Percentiles rank a stretch among this genome's conserved stretches.
Conservation (phyloP, 129 eudicot genomes). For the Artemisia tridentata region DNA sequence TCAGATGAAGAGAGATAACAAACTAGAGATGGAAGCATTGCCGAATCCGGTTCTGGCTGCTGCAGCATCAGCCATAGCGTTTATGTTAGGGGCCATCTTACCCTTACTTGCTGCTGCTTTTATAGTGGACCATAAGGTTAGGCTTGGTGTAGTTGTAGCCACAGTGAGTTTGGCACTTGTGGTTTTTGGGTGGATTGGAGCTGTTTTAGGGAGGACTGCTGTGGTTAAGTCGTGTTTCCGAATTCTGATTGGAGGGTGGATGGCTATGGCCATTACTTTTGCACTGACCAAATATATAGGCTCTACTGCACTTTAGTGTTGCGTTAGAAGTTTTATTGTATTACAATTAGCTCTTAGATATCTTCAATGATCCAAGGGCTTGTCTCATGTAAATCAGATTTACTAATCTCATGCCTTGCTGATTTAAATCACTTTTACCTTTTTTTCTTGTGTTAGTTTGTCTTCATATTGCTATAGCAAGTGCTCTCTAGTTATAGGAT, state of each 20-base stretch:
- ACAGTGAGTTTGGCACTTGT: conserved; percentile 33
- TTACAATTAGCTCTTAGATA: background rate
- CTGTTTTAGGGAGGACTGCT: conserved; percentile 24
- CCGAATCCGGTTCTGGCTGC: conserved; percentile 36
- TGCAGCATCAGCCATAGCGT: conserved; percentile 32
- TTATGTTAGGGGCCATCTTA: conserved; percentile 29
- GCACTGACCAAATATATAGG: conserved; percentile 30
- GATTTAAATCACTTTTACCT: background rate
- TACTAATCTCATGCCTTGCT: background rate
- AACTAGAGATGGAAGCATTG: conserved; percentile 20
- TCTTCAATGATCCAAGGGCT: background rate
- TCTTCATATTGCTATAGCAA: background rate
- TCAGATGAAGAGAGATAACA: conserved; percentile 27
- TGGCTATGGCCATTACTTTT: conserved; percentile 39
- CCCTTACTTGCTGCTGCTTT: conserved; percentile 36
- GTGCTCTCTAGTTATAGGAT: no score
- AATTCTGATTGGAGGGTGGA: conserved; percentile 36
- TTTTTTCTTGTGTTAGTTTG: background rate
- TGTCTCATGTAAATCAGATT: background rate
- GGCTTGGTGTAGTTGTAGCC: conserved; percentile 35
- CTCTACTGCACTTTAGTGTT: conserved; percentile 19
- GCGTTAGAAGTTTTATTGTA: background rate
- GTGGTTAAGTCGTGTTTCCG: conserved; percentile 26
- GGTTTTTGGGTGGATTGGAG: conserved; percentile 30
- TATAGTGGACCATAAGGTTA: conserved; percentile 23